Evolutionary conservation across 202 grass and related monocot genomes (phyloP).

Genomic region (Panicum virgatum): DNA sequence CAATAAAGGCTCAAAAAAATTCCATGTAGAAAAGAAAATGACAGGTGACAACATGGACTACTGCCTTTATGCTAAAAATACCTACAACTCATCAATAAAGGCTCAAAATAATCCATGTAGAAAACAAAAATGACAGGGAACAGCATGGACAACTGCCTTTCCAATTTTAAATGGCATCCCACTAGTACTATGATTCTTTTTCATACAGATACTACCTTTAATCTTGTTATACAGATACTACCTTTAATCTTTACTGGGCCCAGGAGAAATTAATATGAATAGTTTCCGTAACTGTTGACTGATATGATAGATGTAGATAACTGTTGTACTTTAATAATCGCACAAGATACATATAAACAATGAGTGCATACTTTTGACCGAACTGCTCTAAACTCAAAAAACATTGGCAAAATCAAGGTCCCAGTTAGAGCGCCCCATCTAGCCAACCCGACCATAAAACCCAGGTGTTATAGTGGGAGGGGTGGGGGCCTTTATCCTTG

Average conservation of each 20-base stretch:
- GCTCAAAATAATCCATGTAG: background rate
- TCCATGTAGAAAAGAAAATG: background rate
- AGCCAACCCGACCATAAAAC: no score
- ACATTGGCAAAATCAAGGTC: slow-evolving; percentile 2
- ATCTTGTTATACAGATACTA: background rate
- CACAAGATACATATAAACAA: background rate
- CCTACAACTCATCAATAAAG: slow-evolving; percentile 15
- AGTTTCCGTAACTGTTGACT: background rate
- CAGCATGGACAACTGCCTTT: background rate
- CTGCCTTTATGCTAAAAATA: no score
- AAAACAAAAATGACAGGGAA: background rate
- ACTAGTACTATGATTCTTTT: background rate
- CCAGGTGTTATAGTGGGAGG: no score
- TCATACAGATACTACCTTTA: background rate
- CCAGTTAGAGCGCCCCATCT: no score
- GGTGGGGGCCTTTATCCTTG: no score
- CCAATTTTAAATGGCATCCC: slow-evolving; percentile 16
- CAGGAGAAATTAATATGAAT: background rate
- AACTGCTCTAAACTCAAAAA: background rate
- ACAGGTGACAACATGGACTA: background rate
- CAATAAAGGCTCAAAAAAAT: slow-evolving; percentile 1
- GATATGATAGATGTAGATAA: background rate
- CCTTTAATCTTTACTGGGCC: background rate
- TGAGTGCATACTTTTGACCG: background rate
- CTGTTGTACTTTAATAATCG: background rate